phyloP scores from a whole-genome alignment of 148 eudicot genomes.

The Vaccinium vitisidaea region DNA sequence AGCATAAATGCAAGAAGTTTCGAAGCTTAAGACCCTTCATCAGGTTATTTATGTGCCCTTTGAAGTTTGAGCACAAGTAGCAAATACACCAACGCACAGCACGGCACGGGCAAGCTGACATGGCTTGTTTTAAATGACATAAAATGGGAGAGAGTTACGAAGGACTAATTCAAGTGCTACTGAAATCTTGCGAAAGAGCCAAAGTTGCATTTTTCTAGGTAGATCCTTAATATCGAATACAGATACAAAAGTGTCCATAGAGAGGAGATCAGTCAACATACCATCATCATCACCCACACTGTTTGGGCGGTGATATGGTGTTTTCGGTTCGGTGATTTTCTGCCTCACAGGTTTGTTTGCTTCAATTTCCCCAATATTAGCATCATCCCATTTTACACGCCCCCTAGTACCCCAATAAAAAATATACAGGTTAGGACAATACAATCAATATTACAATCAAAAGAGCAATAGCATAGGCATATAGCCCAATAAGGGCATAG shows the following conservation, averaged over 20 bases:
- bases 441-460: neutral
- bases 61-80: neutral
- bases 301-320: constrained; percentile 70
- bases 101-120: neutral
- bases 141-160: neutral
- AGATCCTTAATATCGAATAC: neutral
- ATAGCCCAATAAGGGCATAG: neutral
- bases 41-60: neutral
- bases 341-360: constrained; percentile 92
- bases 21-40: neutral
- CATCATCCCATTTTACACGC: constrained; percentile 84
- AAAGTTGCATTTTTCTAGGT: neutral
- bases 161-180: neutral
- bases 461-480: neutral
- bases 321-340: constrained; percentile 96
- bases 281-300: constrained; percentile 70
- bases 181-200: neutral
- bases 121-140: neutral
- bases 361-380: constrained; percentile 81
- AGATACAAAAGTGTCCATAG: neutral
- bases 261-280: constrained; percentile 20
- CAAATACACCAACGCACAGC: no score
- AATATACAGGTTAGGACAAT: constrained; percentile 10
- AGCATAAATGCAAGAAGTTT: neutral
- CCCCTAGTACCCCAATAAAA: constrained; percentile 37